A percentile compares a stretch with the other conserved stretches of the same genome.
Conservation (phyloP, 345 rosid genomes). For the Lagerstroemia speciosa region DNA sequence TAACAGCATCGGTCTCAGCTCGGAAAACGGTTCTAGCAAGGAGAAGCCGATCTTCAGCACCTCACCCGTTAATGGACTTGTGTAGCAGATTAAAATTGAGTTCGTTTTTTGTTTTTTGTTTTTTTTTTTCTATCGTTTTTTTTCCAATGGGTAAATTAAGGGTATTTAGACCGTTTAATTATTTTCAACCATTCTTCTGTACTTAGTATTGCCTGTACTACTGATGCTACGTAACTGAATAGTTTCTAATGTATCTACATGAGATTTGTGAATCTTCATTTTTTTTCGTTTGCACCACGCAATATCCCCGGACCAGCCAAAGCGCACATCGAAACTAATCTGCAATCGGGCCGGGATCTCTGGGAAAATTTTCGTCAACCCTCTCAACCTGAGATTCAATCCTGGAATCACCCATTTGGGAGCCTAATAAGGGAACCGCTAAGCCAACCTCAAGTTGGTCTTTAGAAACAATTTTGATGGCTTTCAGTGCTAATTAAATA, state of each 20-base stretch:
- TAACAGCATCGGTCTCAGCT: constrained; percentile 9
- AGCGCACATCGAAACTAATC: too few relatives aligned
- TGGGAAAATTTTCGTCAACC: too few relatives aligned
- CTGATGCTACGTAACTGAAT: neutral
- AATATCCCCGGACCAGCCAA: too few relatives aligned
- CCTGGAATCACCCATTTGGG: too few relatives aligned
- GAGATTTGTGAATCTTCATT: neutral
- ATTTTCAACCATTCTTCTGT: neutral
- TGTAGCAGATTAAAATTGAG: constrained; percentile 24
- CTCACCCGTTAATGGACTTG: constrained; percentile 75
- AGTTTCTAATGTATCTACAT: neutral
- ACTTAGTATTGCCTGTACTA: neutral
- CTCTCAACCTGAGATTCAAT: too few relatives aligned
- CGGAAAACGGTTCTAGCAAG: constrained; percentile 24
- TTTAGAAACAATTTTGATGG: too few relatives aligned
- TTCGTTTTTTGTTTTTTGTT: constrained; percentile 21
- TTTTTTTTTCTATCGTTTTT: constrained; percentile 25
- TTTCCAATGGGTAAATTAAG: too few relatives aligned
- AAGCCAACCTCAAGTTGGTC: too few relatives aligned
- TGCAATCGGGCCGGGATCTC: too few relatives aligned
- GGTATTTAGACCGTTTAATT: constrained; percentile 16
- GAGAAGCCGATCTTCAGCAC: constrained; percentile 48
- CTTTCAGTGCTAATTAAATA: too few relatives aligned
- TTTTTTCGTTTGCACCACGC: neutral
- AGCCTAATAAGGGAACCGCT: too few relatives aligned